These are phyloP conservation scores for Podospora conica DNA, from an alignment of 495 filamentous ascomycete genomes.

Conservation along the genomic window DNA sequence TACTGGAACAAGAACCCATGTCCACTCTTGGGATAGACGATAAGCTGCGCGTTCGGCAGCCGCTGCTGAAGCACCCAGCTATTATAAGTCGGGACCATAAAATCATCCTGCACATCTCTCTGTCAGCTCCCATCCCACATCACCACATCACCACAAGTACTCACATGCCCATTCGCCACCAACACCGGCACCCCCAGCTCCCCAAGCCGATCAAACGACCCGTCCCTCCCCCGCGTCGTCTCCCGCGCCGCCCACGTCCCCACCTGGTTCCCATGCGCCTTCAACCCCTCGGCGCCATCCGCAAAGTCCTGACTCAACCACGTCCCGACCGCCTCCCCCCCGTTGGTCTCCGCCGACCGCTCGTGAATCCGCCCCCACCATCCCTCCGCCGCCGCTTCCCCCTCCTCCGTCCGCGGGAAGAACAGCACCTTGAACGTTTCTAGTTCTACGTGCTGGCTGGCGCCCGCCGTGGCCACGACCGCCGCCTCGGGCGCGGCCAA, in stretches of 20 bases:
- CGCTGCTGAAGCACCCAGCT: slow-evolving; percentile 27
- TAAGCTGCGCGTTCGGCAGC: slow-evolving; percentile 26
- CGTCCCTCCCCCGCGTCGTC: slow-evolving; percentile 3
- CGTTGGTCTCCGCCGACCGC: background rate
- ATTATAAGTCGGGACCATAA: slow-evolving; percentile 27
- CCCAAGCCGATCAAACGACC: slow-evolving; percentile 23
- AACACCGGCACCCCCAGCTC: slow-evolving; percentile 29
- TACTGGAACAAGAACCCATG: slow-evolving; percentile 31
- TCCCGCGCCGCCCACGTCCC: slow-evolving; percentile 6
- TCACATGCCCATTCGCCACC: slow-evolving; percentile 28
- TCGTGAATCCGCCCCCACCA: slow-evolving; percentile 21
- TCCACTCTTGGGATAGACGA: slow-evolving; percentile 28
- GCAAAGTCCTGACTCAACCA: slow-evolving; percentile 14
- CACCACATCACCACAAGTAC: background rate
- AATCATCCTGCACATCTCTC: slow-evolving; percentile 19
- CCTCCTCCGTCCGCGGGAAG: slow-evolving; percentile 9
- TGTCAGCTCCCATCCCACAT: background rate
- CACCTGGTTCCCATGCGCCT: slow-evolving; percentile 12
- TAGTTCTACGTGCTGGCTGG: slow-evolving; percentile 10
- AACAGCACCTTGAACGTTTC: slow-evolving; percentile 22
- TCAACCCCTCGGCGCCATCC: slow-evolving; percentile 13
- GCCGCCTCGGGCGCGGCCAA: slow-evolving; percentile 14
- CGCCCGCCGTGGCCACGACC: slow-evolving; percentile 11
- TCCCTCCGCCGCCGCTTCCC: slow-evolving; percentile 7
- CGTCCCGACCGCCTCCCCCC: slow-evolving; percentile 7